Base-by-base conservation (phyloP, 176 grass and related monocot genomes). In the Zoysia pacifica region DNA sequence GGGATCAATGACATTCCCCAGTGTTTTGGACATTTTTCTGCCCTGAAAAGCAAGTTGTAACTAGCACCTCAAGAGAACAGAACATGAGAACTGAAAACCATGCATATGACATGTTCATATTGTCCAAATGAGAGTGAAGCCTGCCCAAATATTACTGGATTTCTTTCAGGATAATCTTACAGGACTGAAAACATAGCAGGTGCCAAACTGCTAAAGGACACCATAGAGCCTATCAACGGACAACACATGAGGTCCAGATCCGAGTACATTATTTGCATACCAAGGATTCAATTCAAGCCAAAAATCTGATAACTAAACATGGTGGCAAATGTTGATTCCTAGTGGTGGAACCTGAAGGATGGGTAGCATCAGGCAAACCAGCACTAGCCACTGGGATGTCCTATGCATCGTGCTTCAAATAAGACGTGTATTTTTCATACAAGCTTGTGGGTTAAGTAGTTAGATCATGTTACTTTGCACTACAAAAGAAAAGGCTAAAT, bases 1-100 rank as follows among this genome's bases (percentile, higher is more conserved):
- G 41, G 95, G 95, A 72, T 98, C 95, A 85, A 98, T 91, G 49
- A 98, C 95, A 89, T 98, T 98, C 72, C 95, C 95, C 67, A 98
- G 64, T 72, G 95, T 91, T 75, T 98, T 98, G 0, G 95, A 98
- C 95, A 98, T 94, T 91, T 98, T 98, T n/a, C 84, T 79, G 58
- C 95, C 95, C 95, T 98, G 79, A 58, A 76, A 72, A 84, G 40
- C 51, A 73, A 69, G 4, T 72, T 61, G 36, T 80, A 60, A 73
- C 72, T 67, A 84, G 54, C 15, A 67, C 45, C 40, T 66, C 35
- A 80, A 28, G 64, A 39, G 48, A 54, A 75, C 9, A 7, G 12
- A 46, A 58, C 18, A 3, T 37, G 11, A 58, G 13, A 55, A 84
- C 36, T 84, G 48, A 53, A 7, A 39, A 38, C 55, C 40, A 75